These are phyloP conservation scores for Hypoxylon sp. DNA, from an alignment of 2,329 filamentous ascomycete species.

Conservation along the genomic window DNA sequence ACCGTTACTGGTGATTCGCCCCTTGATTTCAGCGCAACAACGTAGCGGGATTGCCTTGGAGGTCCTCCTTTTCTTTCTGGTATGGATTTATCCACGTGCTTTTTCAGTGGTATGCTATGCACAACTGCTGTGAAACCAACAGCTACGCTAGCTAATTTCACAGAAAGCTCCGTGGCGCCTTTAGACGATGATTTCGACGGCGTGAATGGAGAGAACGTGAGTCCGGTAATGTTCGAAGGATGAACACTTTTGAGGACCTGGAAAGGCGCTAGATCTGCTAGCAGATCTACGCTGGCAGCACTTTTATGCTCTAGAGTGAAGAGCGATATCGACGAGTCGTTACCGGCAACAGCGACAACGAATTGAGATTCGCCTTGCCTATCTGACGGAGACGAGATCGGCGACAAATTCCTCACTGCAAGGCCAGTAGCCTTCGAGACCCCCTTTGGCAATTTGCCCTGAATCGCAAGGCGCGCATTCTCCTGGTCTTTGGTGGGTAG, in stretches of 20 bases:
- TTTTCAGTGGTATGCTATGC: slow-evolving; percentile 79
- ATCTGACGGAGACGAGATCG: slow-evolving; percentile 63
- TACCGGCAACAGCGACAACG: slow-evolving; percentile 82
- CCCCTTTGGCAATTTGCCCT: slow-evolving; percentile 71
- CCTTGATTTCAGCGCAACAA: slow-evolving; percentile 72
- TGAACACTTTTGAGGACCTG: slow-evolving; percentile 68
- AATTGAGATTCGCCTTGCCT: slow-evolving; percentile 78
- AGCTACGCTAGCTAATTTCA: slow-evolving; percentile 85
- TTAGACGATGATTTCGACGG: slow-evolving; percentile 64
- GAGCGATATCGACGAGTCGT: slow-evolving; percentile 82
- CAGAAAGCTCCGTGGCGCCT: slow-evolving; percentile 66
- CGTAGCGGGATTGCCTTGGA: slow-evolving; percentile 73
- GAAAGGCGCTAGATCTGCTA: slow-evolving; percentile 66
- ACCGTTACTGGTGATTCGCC: slow-evolving; percentile 65
- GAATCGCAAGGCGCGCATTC: slow-evolving; percentile 64
- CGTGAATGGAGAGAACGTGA: slow-evolving; percentile 70
- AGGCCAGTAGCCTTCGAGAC: slow-evolving; percentile 83
- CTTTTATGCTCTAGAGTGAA: slow-evolving; percentile 80
- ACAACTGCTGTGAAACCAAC: slow-evolving; percentile 84
- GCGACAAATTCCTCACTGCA: slow-evolving; percentile 78
- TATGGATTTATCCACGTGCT: slow-evolving; percentile 55
- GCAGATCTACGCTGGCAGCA: slow-evolving; percentile 61
- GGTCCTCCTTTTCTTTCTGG: slow-evolving; percentile 55
- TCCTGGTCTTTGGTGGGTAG: slow-evolving; percentile 59
- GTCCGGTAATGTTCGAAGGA: slow-evolving; percentile 68